Evolutionary conservation across 2,329 filamentous ascomycete species (phyloP), one percentile per base, ranked within the genome.

Genomic region (Byssochlamys sp.): DNA sequence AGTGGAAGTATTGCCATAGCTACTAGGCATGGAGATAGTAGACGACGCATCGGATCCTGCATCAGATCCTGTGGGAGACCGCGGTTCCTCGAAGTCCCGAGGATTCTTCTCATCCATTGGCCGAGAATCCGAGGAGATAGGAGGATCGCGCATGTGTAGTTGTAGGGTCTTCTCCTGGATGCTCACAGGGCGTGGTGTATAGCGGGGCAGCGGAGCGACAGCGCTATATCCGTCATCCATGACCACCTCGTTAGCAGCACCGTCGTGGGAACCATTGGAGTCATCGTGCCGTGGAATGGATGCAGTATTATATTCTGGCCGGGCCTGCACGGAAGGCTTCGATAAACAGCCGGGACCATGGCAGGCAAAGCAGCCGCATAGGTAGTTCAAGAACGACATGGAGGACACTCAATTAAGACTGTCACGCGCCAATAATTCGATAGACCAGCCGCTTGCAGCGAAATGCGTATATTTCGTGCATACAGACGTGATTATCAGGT

Each of bases 1-100:
- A 2, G 74, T 76, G 0, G 74, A 76, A 2, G 74, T 76, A 57
- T 76, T 75, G 5, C 74, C 74, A 60, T 74, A 75, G 55, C 72
- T 75, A 61, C 73, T 76, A 1, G 73, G 72, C 55, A 73, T 72
- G 9, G 74, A 76, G 54, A 74, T 65, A 10, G 70, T 67, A 3
- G 74, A 76, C 24, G 74, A 75, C 45, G 64, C 67, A 59, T 76
- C 73, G 2, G 71, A 72, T 0, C 70, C 66, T 31, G 66, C 61
- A 48, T 72, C 70, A 25, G 71, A 67, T 24, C 54, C 31, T 1
- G 58, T 52, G 19, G 54, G 25, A 19, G 60, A 35, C 11, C 25
- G 25, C 49, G 55, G 52, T 53, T 52, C 52, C 39, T 69, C 63
- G 58, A 67, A 67, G 14, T 65, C 57, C 29, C 67, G 61, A 48